phyloP scores from a whole-genome alignment of 306 rosid genomes.

The Trifolium repens region DNA sequence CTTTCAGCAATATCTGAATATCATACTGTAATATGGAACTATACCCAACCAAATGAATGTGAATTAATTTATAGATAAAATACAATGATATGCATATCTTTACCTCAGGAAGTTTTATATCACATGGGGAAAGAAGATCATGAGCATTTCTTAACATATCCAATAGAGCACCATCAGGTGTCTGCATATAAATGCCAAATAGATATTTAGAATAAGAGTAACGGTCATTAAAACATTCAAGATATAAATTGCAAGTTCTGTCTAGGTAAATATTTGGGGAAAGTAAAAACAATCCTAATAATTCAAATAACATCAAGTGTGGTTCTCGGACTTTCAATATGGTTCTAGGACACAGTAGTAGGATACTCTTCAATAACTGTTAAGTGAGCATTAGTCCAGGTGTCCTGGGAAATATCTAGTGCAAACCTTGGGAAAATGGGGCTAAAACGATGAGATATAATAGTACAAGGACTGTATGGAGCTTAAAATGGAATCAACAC shows the following conservation, averaged over 20 bases:
- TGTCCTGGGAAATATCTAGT: constrained; percentile 28
- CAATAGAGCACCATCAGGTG: constrained; percentile 89
- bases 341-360: constrained; percentile 30
- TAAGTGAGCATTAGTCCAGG: constrained; percentile 13
- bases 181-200: constrained; percentile 61
- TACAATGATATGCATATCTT: constrained; percentile 21
- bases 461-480: constrained; percentile 22
- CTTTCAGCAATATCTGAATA: constrained; percentile 2
- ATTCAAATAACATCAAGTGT: background rate
- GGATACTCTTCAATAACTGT: constrained; percentile 18
- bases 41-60: constrained; percentile 24
- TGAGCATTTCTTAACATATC: constrained; percentile 82
- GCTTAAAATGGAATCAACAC: constrained; percentile 26
- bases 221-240: constrained; percentile 34
- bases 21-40: constrained; percentile 38
- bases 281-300: constrained; percentile 28
- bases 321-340: constrained; percentile 1
- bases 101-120: constrained; percentile 86
- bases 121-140: constrained; percentile 84
- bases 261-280: constrained; percentile 12
- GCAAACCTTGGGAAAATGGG: constrained; percentile 27
- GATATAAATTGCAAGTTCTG: constrained; percentile 29
- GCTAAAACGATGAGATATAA: constrained; percentile 1
- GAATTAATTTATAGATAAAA: constrained; percentile 30
- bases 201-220: constrained; percentile 27